Evolutionary conservation across 768 basidiomycete species (phyloP).

Genomic region (Candolleomyces efflorescens): DNA sequence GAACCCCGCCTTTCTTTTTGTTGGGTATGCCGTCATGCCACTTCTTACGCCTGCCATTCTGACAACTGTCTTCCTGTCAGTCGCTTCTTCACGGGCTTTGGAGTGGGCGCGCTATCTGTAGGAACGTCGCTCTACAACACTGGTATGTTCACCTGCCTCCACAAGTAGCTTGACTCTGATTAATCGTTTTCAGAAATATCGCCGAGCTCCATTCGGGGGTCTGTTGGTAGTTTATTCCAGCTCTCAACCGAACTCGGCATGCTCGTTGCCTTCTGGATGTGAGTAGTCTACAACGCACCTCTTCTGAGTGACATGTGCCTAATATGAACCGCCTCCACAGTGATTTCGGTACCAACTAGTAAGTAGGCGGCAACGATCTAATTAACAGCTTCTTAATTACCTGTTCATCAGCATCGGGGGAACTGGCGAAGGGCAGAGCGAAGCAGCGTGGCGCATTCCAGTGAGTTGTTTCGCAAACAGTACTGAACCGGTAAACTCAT

Average conservation of each 20-base stretch:
- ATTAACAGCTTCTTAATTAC: too few relatives aligned
- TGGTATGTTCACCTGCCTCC: neutral
- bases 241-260: neutral
- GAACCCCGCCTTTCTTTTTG: neutral
- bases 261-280: constrained; percentile 2
- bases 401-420: neutral
- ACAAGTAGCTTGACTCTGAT: too few relatives aligned
- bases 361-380: neutral
- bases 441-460: constrained; percentile 3
- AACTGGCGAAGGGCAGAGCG: neutral
- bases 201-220: neutral
- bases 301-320: neutral
- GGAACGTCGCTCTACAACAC: neutral
- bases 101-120: neutral
- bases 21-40: neutral
- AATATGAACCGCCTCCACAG: neutral
- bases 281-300: neutral
- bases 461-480: neutral
- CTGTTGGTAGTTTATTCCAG: neutral
- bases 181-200: neutral
- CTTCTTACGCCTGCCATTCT: neutral
- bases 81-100: constrained; percentile 3
- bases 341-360: constrained; percentile 3
- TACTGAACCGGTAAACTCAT: neutral
- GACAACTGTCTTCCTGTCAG: neutral